Base-by-base conservation (phyloP, 306 rosid species). In the Cucurbita maxima region DNA sequence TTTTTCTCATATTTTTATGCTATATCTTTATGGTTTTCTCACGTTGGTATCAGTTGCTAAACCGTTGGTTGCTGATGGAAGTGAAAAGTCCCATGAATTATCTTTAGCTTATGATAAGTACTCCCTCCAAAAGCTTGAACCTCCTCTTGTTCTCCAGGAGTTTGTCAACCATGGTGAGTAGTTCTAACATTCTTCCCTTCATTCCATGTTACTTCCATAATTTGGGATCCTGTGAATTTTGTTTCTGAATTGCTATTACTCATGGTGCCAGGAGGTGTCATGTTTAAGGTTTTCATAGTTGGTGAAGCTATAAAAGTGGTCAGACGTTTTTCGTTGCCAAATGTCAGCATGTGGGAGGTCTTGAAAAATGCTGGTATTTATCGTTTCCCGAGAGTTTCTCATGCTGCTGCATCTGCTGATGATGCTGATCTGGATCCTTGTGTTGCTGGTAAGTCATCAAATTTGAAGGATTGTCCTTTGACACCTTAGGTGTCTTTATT, bases 381-480 rank as follows among this genome's bases (percentile, higher is more conserved):
- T 80, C 82, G 38, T 53, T 85, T 92, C 76, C 97, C 97, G 5
- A 88, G 97, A 85, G 96, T 92, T 79, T 92, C 97, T 77, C 84
- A 91, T 82, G 97, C 97, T 82, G 92, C 97, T 37, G 97, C 96
- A 75, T 92, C 95, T 64, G 97, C 97, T 59, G 97, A 92, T 80
- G 96, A 88, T 79, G 97, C 97, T 11, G 95, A 89, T 84, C 83
- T 92, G 76, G 97, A 92, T 76, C 97, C 97, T 61, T 71, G 51
- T 77, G 78, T 92, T 64, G 96, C 87, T 78, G 97, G 97, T 89
- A 62, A 83, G 59, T 50, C 38, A 3, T 54, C 53, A 20, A 43
- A 73, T 57, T 18, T 72, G 54, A 72, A 38, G 40, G 37, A 72
- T 54, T 38, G 13, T 5, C 43, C 63, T 5, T 56, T 55, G 51